phyloP scores from a whole-genome alignment of 768 basidiomycete species.

The Gelatoporia subvermispora region DNA sequence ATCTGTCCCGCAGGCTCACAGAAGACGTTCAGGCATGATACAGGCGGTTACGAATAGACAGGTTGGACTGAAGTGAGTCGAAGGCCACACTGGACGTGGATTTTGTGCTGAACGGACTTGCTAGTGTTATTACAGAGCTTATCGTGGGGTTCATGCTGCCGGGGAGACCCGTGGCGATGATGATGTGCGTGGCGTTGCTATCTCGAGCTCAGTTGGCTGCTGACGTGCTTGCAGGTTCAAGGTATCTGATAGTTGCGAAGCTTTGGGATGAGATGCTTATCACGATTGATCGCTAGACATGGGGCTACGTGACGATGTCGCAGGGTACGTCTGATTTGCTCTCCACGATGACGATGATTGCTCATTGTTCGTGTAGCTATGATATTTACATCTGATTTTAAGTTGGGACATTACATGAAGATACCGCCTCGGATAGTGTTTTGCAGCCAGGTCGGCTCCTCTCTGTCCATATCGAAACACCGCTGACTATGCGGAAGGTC shows the following conservation, averaged over 20 bases:
- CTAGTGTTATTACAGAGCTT: conserved; percentile 66
- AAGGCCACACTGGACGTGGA: conserved; percentile 9
- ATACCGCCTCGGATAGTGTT: conserved; percentile 42
- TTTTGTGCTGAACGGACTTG: neutral
- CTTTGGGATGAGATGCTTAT: neutral
- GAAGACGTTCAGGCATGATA: conserved; percentile 42
- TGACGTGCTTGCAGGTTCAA: conserved; percentile 10
- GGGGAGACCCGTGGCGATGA: conserved; percentile 69
- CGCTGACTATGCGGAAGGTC: conserved; percentile 3
- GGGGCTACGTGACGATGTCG: conserved; percentile 59
- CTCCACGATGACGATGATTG: neutral
- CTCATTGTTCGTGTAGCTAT: conserved; percentile 32
- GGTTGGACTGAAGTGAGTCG: conserved; percentile 45
- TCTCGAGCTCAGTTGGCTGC: neutral
- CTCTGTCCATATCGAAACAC: neutral
- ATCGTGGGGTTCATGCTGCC: conserved; percentile 55
- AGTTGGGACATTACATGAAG: conserved; percentile 73
- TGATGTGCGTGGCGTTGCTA: conserved; percentile 43
- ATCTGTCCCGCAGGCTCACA: neutral
- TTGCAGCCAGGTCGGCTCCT: conserved; percentile 42
- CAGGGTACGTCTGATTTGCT: conserved; percentile 22
- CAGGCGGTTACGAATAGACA: conserved; percentile 77
- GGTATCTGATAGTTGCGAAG: neutral
- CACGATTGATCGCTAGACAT: conserved; percentile 35
- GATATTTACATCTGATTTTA: conserved; percentile 68